A percentile compares a stretch with the other conserved stretches of the same genome.
These are phyloP conservation scores for Podaxis sp. DNA, from an alignment of 768 basidiomycete genomes.

Conservation along the genomic window DNA sequence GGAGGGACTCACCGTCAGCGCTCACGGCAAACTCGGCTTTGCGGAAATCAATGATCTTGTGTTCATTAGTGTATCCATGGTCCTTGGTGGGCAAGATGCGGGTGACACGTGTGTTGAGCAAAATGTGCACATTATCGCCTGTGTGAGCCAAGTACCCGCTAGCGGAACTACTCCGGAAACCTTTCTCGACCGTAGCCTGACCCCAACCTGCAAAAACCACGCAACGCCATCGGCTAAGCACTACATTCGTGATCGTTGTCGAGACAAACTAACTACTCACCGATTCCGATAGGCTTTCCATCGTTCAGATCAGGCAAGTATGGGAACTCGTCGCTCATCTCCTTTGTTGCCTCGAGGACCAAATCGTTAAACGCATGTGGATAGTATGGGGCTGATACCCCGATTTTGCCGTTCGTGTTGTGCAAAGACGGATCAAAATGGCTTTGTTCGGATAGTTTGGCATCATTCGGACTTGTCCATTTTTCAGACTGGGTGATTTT, in stretches of 20 bases:
- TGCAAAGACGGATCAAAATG: not conserved
- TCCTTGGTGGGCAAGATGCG: conserved; percentile 23
- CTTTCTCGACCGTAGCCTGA: conserved; percentile 20
- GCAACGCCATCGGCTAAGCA: too few species aligned
- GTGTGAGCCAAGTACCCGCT: conserved; percentile 21
- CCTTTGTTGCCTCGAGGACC: conserved; percentile 24
- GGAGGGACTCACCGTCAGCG: not conserved
- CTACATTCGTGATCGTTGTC: not conserved
- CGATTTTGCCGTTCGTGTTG: not conserved
- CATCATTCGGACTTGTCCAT: not conserved
- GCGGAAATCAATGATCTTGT: conserved; percentile 3
- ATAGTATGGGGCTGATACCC: not conserved
- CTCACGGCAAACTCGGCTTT: conserved; percentile 11
- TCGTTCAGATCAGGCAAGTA: conserved; percentile 41
- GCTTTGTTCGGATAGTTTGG: not conserved
- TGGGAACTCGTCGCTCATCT: conserved; percentile 31
- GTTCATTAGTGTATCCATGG: conserved; percentile 1
- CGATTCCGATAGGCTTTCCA: conserved; percentile 37
- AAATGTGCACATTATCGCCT: conserved; percentile 28
- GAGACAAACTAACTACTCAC: conserved; percentile 22
- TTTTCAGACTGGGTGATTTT: not conserved
- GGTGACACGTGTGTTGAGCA: conserved; percentile 1
- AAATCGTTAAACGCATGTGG: conserved; percentile 15
- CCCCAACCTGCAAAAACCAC: conserved; percentile 17
- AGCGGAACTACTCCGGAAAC: conserved; percentile 23